phyloP scores from a whole-genome alignment of 768 basidiomycete genomes.

The Tricholoma matsutake region DNA sequence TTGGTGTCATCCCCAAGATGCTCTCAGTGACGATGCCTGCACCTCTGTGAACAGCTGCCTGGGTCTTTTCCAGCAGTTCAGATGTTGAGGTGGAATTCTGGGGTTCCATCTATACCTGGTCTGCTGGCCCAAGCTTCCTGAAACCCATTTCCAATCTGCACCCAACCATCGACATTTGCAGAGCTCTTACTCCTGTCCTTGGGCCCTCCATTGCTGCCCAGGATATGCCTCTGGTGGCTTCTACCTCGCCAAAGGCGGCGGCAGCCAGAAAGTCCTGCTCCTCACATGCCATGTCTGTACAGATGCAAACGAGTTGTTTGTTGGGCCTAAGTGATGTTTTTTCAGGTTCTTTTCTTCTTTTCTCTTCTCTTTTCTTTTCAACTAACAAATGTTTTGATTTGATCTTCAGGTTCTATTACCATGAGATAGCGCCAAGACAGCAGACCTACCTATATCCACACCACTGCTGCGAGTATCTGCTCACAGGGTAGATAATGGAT shows the following conservation, averaged over 20 bases:
- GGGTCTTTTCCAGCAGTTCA: slow-evolving; percentile 27
- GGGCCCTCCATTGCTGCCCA: slow-evolving; percentile 24
- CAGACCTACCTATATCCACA: no score
- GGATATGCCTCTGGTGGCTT: slow-evolving; percentile 19
- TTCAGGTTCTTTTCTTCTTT: no score
- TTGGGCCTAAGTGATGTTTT: no score
- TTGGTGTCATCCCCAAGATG: slow-evolving; percentile 34
- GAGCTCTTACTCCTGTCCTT: slow-evolving; percentile 26
- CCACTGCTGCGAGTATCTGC: no score
- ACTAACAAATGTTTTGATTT: no score
- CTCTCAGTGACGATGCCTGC: slow-evolving; percentile 26
- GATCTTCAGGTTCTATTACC: no score
- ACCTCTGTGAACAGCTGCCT: slow-evolving; percentile 29
- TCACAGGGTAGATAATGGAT: no score
- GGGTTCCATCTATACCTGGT: slow-evolving; percentile 23
- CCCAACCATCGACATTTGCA: slow-evolving; percentile 14
- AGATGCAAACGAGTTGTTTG: no score
- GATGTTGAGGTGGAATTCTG: slow-evolving; percentile 38
- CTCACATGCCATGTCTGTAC: slow-evolving; percentile 27
- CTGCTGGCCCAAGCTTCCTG: slow-evolving; percentile 29
- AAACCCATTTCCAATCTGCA: slow-evolving; percentile 25
- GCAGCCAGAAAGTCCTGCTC: slow-evolving; percentile 19
- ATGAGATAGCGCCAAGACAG: no score
- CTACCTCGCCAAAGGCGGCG: slow-evolving; percentile 21
- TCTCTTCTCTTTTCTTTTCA: no score